These are phyloP conservation scores for Pelagophyceae sp. DNA, from an alignment of 352 stramenopile species.

Conservation along the genomic window DNA sequence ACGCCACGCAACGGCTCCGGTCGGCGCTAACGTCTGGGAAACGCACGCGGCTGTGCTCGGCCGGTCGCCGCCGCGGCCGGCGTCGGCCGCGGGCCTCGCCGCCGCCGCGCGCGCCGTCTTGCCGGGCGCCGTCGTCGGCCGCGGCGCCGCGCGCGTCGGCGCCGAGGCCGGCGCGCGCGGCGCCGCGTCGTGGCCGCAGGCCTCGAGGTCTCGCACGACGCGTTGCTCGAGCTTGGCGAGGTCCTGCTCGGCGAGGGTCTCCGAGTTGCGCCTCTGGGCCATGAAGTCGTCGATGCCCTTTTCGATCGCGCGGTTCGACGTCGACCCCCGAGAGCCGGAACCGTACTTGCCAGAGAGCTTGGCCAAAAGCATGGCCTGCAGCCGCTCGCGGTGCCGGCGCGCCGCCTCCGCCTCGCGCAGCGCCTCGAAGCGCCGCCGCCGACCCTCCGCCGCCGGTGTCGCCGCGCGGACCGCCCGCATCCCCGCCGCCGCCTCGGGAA, in stretches of 20 bases:
- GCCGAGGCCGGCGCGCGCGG: not conserved
- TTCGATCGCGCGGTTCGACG: not conserved
- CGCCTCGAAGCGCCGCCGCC: too few species aligned
- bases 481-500: too few species aligned
- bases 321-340: not conserved
- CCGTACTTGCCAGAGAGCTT: slow-evolving; percentile 6
- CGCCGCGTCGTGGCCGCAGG: not conserved
- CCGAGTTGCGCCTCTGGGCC: not conserved
- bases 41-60: too few species aligned
- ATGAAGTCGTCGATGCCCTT: not conserved
- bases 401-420: not conserved
- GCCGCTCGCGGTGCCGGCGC: not conserved
- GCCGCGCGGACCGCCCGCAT: not conserved
- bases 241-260: not conserved
- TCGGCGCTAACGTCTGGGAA: too few species aligned
- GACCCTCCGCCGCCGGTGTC: too few species aligned
- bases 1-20: too few species aligned
- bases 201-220: not conserved
- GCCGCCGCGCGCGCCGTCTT: not conserved
- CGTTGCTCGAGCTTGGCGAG: not conserved
- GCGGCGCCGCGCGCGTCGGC: not conserved
- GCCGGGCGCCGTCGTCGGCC: too few species aligned
- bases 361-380: not conserved
- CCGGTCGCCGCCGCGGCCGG: too few species aligned
- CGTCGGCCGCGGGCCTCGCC: not conserved